A percentile compares a stretch with the other conserved stretches of the same genome.
Conservation (phyloP, 2,329 filamentous ascomycete species). For the Aspergillus spinulosporus region DNA sequence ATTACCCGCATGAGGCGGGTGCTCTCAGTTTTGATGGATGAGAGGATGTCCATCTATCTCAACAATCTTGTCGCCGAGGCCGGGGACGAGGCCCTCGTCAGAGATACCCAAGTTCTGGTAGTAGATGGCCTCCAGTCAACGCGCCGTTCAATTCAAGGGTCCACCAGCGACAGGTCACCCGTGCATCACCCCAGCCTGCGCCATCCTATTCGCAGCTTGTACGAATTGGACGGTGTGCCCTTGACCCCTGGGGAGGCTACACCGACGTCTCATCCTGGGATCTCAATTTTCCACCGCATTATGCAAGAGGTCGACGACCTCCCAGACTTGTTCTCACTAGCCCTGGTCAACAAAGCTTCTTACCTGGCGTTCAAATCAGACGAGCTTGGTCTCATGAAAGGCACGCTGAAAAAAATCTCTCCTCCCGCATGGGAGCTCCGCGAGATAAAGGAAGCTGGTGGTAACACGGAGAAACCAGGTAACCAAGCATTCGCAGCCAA, state of each 20-base stretch:
- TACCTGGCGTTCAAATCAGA: slow-evolving; percentile 15
- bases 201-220: background rate
- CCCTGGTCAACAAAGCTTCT: slow-evolving; percentile 5
- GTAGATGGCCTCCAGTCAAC: background rate
- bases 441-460: slow-evolving; percentile 7
- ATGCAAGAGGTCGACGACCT: slow-evolving; percentile 11
- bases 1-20: background rate
- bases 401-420: slow-evolving; percentile 4
- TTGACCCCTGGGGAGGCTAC: background rate
- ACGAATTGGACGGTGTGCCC: background rate
- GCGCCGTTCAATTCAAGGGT: background rate
- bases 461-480: background rate
- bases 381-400: slow-evolving; percentile 6
- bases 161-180: background rate
- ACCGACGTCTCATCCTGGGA: background rate
- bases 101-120: background rate
- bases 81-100: background rate
- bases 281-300: background rate
- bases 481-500: slow-evolving; percentile 6
- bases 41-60: background rate
- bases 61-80: background rate
- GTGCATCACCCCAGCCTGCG: background rate
- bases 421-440: slow-evolving; percentile 17
- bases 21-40: background rate
- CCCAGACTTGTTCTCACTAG: slow-evolving; percentile 11